These are phyloP conservation scores for Fusarium gaditjirri DNA, from an alignment of 2,329 filamentous ascomycete species.

Conservation along the genomic window DNA sequence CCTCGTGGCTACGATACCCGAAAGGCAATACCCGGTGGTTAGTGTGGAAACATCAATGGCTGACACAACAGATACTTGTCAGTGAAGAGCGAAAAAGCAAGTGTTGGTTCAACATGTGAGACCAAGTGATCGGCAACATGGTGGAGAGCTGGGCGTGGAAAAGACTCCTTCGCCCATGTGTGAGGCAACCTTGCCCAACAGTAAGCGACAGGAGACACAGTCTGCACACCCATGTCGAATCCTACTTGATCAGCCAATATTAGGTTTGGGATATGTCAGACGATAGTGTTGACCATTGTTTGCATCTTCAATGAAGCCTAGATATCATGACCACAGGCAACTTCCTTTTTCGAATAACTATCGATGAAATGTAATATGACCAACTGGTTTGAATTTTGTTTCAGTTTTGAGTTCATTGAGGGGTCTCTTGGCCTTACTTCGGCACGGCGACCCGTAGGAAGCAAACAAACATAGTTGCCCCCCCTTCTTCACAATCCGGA, in stretches of 20 bases:
- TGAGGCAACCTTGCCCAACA: slow-evolving; percentile 10
- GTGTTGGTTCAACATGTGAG: slow-evolving; percentile 19
- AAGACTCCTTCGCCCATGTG: slow-evolving; percentile 14
- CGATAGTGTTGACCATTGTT: slow-evolving; percentile 26
- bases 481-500: slow-evolving; percentile 10
- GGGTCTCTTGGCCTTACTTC: slow-evolving; percentile 5
- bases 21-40: slow-evolving; percentile 10
- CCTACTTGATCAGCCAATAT: slow-evolving; percentile 16
- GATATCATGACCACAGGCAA: slow-evolving; percentile 3
- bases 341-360: background rate
- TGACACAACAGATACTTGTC: slow-evolving; percentile 1
- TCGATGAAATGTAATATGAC: slow-evolving; percentile 1
- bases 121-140: slow-evolving; percentile 15
- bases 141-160: slow-evolving; percentile 12
- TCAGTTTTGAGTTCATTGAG: slow-evolving; percentile 4
- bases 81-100: background rate
- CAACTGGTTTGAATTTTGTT: slow-evolving; percentile 2
- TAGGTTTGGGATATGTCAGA: slow-evolving; percentile 31
- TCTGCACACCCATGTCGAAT: slow-evolving; percentile 7
- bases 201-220: slow-evolving; percentile 11
- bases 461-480: slow-evolving; percentile 30
- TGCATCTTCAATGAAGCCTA: slow-evolving; percentile 9
- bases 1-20: slow-evolving; percentile 1
- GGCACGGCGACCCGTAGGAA: slow-evolving; percentile 17
- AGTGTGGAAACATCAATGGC: background rate